Percentiles rank a stretch among this genome's conserved stretches.
Evolutionary conservation across 257 asterid species (phyloP).

Genomic region (Orobanche coerulescens): DNA sequence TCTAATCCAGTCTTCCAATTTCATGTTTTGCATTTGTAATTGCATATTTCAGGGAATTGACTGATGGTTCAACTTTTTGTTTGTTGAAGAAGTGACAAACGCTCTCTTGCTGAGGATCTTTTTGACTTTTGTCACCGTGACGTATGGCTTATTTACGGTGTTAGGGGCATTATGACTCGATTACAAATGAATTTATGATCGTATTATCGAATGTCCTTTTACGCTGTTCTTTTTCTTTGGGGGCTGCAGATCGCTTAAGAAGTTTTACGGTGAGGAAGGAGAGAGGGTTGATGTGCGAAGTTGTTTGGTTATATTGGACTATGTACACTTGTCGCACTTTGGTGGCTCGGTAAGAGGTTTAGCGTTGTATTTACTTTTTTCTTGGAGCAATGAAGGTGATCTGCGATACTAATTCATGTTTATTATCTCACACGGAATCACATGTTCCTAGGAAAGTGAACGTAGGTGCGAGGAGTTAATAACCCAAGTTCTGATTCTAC

Average conservation of each 20-base stretch:
- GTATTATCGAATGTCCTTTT: background rate
- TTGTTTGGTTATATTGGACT: constrained; percentile 88
- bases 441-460: too few species aligned
- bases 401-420: too few species aligned
- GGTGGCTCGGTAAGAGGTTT: constrained; percentile 90
- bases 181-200: constrained; percentile 4
- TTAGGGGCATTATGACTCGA: constrained; percentile 22
- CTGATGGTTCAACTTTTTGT: constrained; percentile 64
- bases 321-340: constrained; percentile 76
- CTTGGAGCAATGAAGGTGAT: too few species aligned
- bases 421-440: too few species aligned
- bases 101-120: constrained; percentile 85
- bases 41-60: constrained; percentile 41
- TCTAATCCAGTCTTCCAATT: constrained; percentile 10
- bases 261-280: constrained; percentile 93
- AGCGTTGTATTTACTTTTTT: background rate
- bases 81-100: constrained; percentile 63
- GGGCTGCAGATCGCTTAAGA: constrained; percentile 84
- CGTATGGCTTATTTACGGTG: constrained; percentile 93
- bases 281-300: constrained; percentile 82
- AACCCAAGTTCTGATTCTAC: too few species aligned
- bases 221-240: constrained; percentile 7
- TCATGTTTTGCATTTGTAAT: constrained; percentile 30
- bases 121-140: constrained; percentile 77
- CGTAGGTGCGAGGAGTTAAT: too few species aligned